A percentile compares a stretch with the other conserved stretches of the same genome.
Evolutionary conservation across 352 stramenopile species (phyloP).

Genomic region (Phytophthora rubi): DNA sequence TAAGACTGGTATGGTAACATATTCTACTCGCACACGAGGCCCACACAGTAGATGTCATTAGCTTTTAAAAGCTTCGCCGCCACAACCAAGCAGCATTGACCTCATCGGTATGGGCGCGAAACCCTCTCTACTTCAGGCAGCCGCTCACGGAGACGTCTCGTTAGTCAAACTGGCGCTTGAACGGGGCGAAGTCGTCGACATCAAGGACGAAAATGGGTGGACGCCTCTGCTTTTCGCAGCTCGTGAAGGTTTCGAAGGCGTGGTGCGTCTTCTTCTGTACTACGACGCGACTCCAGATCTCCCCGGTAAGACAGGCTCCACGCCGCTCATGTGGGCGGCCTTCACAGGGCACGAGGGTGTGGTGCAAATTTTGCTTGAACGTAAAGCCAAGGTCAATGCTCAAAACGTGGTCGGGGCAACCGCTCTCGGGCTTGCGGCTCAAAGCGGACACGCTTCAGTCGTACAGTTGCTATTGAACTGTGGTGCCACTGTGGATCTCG

Average conservation of each 20-base stretch:
- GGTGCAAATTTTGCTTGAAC: constrained; percentile 8
- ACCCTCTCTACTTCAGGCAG: neutral
- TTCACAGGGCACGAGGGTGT: constrained; percentile 7
- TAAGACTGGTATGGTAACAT: neutral
- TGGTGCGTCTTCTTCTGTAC: constrained; percentile 10
- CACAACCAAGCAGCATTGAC: neutral
- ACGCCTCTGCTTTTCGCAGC: constrained; percentile 23
- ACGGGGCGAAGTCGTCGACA: constrained; percentile 3
- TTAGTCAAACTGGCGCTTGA: constrained; percentile 8
- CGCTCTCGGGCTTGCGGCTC: neutral
- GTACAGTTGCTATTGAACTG: neutral
- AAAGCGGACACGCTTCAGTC: neutral
- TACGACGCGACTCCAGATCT: constrained; percentile 13
- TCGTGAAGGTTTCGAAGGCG: constrained; percentile 15
- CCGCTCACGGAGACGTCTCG: neutral
- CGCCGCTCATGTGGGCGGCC: constrained; percentile 16
- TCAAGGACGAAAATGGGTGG: constrained; percentile 10
- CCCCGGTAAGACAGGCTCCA: constrained; percentile 10
- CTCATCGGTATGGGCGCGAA: neutral
- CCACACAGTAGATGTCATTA: neutral
- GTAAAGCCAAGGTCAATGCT: constrained; percentile 4
- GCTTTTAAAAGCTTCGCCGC: neutral
- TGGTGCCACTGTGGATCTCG: neutral
- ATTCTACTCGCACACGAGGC: neutral
- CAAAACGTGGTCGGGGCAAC: constrained; percentile 1